Evolutionary conservation across 2,329 filamentous ascomycete species (phyloP).

Genomic region (Torrubiella hemipterigena): DNA sequence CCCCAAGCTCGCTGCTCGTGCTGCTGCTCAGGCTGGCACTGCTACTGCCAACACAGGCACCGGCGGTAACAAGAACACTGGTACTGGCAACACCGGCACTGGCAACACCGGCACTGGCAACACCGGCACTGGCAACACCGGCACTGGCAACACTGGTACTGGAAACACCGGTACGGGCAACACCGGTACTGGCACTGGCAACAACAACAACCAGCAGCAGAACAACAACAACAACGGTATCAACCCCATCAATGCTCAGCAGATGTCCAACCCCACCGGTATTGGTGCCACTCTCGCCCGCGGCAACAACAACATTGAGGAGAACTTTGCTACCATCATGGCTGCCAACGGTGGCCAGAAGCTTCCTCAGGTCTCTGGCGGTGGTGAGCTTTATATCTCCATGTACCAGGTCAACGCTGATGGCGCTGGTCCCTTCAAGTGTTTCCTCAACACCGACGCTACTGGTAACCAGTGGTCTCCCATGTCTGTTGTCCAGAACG

Average conservation of each 20-base stretch:
- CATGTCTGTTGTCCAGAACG: conserved; percentile 36
- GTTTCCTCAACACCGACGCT: conserved; percentile 51
- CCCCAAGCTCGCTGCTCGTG: neutral
- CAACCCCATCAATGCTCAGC: too few relatives aligned
- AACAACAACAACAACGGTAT: too few relatives aligned
- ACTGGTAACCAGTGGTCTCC: conserved; percentile 40
- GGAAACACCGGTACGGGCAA: neutral
- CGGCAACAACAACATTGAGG: too few relatives aligned
- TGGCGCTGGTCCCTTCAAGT: conserved; percentile 52
- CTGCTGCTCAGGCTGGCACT: conserved; percentile 1
- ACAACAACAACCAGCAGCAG: too few relatives aligned
- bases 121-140: neutral
- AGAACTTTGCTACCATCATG: conserved; percentile 43
- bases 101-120: neutral
- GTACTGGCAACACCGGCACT: neutral
- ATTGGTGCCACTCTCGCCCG: too few relatives aligned
- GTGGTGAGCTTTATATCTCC: conserved; percentile 48
- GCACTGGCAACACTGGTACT: neutral
- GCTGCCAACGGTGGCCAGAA: conserved; percentile 41
- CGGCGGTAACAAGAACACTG: neutral
- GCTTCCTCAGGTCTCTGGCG: conserved; percentile 46
- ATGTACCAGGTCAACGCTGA: conserved; percentile 58
- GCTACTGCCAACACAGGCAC: conserved; percentile 7
- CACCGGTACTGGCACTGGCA: too few relatives aligned
- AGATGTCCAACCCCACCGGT: too few relatives aligned